Percentiles rank a stretch among this genome's conserved stretches.
phyloP scores from a whole-genome alignment of 208 protist genomes.

The Trypanosoma avium region DNA sequence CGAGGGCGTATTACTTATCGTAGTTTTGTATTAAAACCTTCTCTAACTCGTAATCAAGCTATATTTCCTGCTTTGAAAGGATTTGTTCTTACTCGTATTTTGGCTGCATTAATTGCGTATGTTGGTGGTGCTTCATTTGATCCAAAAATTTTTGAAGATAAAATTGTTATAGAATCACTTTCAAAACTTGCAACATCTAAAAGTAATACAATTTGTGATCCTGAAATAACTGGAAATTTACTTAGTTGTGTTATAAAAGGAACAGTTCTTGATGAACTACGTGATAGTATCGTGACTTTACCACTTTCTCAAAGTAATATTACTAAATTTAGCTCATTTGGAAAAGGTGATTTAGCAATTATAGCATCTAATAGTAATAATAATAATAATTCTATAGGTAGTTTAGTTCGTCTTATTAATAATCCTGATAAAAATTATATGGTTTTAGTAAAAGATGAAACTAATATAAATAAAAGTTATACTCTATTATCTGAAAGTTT shows the following conservation, averaged over 20 bases:
- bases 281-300: conserved; percentile 22
- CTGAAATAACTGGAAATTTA: conserved; percentile 13
- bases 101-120: conserved; percentile 83
- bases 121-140: conserved; percentile 33
- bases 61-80: conserved; percentile 71
- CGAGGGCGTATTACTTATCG: conserved; percentile 83
- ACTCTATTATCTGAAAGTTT: conserved; percentile 13
- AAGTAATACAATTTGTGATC: background rate
- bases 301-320: conserved; percentile 1
- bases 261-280: conserved; percentile 6
- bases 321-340: conserved; percentile 13
- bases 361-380: background rate
- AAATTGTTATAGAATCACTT: conserved; percentile 10
- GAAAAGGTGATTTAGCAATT: conserved; percentile 27
- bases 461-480: background rate
- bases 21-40: conserved; percentile 37
- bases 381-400: background rate
- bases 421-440: conserved; percentile 9
- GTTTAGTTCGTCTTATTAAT: conserved; percentile 15
- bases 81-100: conserved; percentile 82
- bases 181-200: conserved; percentile 14
- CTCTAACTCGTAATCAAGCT: conserved; percentile 35
- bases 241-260: conserved; percentile 12
- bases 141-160: conserved; percentile 33
- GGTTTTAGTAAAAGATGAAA: conserved; percentile 8